A percentile compares a stretch with the other conserved stretches of the same genome.
These are phyloP conservation scores for Penicillium odoratum DNA, from an alignment of 495 filamentous ascomycete genomes.

Conservation along the genomic window DNA sequence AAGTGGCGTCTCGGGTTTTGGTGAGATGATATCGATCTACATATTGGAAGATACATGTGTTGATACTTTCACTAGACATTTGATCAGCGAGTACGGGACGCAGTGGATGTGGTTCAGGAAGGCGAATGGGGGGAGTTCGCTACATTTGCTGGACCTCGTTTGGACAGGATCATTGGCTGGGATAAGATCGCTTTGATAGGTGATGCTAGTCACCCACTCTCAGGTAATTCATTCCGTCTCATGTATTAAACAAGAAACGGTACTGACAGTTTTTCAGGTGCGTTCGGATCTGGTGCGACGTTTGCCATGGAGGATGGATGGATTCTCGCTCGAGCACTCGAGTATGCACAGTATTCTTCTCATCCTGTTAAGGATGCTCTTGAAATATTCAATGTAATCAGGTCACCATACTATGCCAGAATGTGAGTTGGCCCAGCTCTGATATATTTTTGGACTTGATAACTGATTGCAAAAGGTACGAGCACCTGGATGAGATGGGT, in stretches of 20 bases:
- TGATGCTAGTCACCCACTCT: constrained; percentile 49
- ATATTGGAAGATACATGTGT: neutral
- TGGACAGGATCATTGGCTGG: constrained; percentile 40
- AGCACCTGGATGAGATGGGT: constrained; percentile 30
- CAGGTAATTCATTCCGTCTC: constrained; percentile 21
- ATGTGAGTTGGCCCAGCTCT: constrained; percentile 10
- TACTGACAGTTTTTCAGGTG: constrained; percentile 14
- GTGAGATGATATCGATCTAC: constrained; percentile 12
- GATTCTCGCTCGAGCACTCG: constrained; percentile 45
- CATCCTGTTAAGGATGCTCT: constrained; percentile 33
- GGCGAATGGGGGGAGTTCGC: constrained; percentile 47
- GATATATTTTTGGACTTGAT: neutral
- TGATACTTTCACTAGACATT: constrained; percentile 28
- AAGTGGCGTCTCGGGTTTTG: constrained; percentile 32
- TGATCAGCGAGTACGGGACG: constrained; percentile 35
- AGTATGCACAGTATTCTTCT: constrained; percentile 19
- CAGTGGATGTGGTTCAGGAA: constrained; percentile 34
- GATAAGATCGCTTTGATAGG: constrained; percentile 49
- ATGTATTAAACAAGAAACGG: neutral
- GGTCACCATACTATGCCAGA: constrained; percentile 44
- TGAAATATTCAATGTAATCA: constrained; percentile 41
- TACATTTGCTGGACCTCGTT: constrained; percentile 39
- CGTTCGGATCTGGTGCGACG: constrained; percentile 50
- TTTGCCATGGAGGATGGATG: constrained; percentile 54
- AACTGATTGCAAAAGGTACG: constrained; percentile 29